Evolutionary conservation across 371 early-diverging fungal species (phyloP).

Genomic region (Actinomucor elegans): DNA sequence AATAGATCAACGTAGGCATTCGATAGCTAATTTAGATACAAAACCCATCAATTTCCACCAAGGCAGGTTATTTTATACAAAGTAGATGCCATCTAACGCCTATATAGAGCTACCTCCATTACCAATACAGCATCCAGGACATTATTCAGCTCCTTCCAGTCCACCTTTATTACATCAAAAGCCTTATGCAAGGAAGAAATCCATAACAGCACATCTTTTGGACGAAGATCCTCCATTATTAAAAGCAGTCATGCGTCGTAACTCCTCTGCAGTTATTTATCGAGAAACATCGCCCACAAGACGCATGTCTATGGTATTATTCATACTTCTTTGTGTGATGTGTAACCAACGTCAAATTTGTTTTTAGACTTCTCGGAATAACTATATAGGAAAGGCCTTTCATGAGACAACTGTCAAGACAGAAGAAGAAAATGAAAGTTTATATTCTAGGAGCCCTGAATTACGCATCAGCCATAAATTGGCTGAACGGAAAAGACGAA

Average conservation of each 20-base stretch:
- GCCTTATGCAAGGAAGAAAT: no score
- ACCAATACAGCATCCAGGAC: not conserved
- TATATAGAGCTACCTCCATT: not conserved
- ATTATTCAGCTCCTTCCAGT: slow-evolving; percentile 14
- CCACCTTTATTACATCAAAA: slow-evolving; percentile 5
- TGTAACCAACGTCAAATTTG: not conserved
- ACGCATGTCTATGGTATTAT: slow-evolving; percentile 7
- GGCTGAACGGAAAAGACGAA: slow-evolving; percentile 76
- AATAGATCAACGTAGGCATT: slow-evolving; percentile 3
- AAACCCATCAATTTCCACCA: not conserved
- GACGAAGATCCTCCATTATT: not conserved
- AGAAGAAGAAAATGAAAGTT: slow-evolving; percentile 1
- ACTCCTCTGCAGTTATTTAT: not conserved
- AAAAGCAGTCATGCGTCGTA: not conserved
- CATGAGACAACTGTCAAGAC: not conserved
- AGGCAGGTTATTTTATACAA: not conserved
- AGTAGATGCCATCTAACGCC: not conserved
- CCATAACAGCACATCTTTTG: not conserved
- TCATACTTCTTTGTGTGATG: not conserved
- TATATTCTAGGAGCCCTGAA: slow-evolving; percentile 62
- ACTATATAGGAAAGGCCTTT: not conserved
- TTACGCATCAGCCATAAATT: slow-evolving; percentile 70
- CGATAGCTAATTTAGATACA: slow-evolving; percentile 9
- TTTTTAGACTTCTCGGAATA: not conserved
- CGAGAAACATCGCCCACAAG: not conserved